A percentile compares a stretch with the other conserved stretches of the same genome.
Conservation (phyloP, 768 basidiomycete species). For the Rubroboletus pulcherrimus region DNA sequence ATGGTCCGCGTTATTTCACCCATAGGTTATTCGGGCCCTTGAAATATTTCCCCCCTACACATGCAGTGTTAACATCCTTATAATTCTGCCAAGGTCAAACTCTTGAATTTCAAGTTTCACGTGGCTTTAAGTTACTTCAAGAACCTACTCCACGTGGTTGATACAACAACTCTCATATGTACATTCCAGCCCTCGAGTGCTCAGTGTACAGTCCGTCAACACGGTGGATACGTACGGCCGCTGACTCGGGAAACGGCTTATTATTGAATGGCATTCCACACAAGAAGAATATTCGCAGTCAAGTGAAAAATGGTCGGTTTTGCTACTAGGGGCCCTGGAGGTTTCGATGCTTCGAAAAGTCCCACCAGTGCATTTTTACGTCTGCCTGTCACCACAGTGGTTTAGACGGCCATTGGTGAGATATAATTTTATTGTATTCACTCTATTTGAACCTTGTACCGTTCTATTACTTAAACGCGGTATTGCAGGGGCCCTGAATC, state of each 20-base stretch:
- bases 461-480: neutral
- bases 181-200: neutral
- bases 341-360: neutral
- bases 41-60: neutral
- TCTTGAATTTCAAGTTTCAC: neutral
- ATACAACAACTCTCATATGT: neutral
- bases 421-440: neutral
- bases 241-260: too few species aligned
- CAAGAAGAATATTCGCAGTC: neutral
- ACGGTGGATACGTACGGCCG: neutral
- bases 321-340: neutral
- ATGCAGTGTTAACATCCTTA: too few species aligned
- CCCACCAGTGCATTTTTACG: neutral
- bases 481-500: neutral
- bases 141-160: neutral
- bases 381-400: neutral
- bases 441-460: neutral
- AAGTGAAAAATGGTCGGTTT: neutral
- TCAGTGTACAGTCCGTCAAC: neutral
- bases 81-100: neutral
- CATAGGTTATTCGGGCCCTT: neutral
- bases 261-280: neutral
- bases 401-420: neutral
- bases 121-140: neutral
- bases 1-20: neutral